These are phyloP conservation scores for Ruellia speciosa DNA, from an alignment of 305 asterid genomes.

Conservation along the genomic window DNA sequence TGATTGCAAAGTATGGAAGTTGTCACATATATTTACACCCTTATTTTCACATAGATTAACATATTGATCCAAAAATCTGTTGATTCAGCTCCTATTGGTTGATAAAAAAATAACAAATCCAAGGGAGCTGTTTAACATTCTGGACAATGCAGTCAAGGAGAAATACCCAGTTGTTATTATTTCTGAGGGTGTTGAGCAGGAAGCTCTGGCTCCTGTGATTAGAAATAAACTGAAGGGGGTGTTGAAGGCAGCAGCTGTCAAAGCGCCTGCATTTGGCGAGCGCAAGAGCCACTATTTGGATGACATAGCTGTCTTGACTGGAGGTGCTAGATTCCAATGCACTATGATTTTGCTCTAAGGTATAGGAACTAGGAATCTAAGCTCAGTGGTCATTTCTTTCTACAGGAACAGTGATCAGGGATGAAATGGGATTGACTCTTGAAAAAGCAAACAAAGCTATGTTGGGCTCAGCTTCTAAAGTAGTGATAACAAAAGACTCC, in stretches of 20 bases:
- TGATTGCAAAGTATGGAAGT: slow-evolving; percentile 57
- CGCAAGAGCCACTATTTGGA: slow-evolving; percentile 69
- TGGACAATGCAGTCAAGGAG: slow-evolving; percentile 73
- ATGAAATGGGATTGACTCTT: slow-evolving; percentile 60
- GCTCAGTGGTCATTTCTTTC: slow-evolving; percentile 10
- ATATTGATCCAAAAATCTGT: slow-evolving; percentile 18
- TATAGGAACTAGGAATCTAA: background rate
- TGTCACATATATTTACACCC: slow-evolving; percentile 7
- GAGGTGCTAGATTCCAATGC: slow-evolving; percentile 39
- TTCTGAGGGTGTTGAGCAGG: slow-evolving; percentile 67
- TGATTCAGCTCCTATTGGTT: slow-evolving; percentile 65
- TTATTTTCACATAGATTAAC: slow-evolving; percentile 14
- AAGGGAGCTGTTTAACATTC: slow-evolving; percentile 57
- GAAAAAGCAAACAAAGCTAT: slow-evolving; percentile 47
- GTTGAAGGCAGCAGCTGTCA: slow-evolving; percentile 60
- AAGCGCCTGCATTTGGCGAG: slow-evolving; percentile 75
- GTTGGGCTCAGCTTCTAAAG: slow-evolving; percentile 69
- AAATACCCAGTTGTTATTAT: slow-evolving; percentile 60
- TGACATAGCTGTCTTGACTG: slow-evolving; percentile 66
- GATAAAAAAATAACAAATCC: slow-evolving; percentile 66
- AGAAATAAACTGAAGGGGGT: slow-evolving; percentile 68
- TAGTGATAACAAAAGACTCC: slow-evolving; percentile 60
- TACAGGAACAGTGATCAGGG: slow-evolving; percentile 73
- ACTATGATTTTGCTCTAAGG: background rate
- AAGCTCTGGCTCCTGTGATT: slow-evolving; percentile 67